These are phyloP conservation scores for Davidsoniella virescens DNA, from an alignment of 2,329 filamentous ascomycete genomes.

Conservation along the genomic window DNA sequence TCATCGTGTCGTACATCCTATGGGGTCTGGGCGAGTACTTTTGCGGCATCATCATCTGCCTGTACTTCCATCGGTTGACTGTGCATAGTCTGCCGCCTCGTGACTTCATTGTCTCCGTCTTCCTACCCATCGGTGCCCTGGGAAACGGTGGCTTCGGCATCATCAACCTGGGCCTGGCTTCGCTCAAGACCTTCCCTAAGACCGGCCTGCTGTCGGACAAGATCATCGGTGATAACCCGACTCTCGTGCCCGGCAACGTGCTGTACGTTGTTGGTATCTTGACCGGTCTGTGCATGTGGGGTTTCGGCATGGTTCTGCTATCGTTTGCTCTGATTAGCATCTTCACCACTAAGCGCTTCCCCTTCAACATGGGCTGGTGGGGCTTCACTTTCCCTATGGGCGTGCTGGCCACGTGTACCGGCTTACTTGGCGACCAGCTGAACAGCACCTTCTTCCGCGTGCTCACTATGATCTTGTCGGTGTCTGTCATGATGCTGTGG, in stretches of 20 bases:
- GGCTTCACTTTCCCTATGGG: conserved; percentile 31
- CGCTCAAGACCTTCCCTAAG: conserved; percentile 25
- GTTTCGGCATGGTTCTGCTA: conserved; percentile 29
- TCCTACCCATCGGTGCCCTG: conserved; percentile 49
- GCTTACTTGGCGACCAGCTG: conserved; percentile 25
- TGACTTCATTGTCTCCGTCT: conserved; percentile 51
- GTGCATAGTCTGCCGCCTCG: conserved; percentile 49
- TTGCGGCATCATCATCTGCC: conserved; percentile 45
- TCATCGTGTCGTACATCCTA: conserved; percentile 49
- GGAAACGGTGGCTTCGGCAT: conserved; percentile 49
- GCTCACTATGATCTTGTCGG: conserved; percentile 23
- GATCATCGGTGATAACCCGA: conserved; percentile 14
- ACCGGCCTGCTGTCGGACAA: conserved; percentile 25
- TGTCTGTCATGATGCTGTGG: conserved; percentile 27
- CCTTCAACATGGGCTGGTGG: conserved; percentile 34
- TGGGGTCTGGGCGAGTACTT: conserved; percentile 48
- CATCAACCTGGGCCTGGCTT: conserved; percentile 33
- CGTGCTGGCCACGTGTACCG: conserved; percentile 27
- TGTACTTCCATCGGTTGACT: conserved; percentile 55
- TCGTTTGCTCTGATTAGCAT: conserved; percentile 28
- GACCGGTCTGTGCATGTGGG: conserved; percentile 27
- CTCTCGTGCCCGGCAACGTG: conserved; percentile 26
- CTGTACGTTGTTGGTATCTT: conserved; percentile 44
- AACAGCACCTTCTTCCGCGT: conserved; percentile 29
- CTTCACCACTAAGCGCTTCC: conserved; percentile 24